These are phyloP conservation scores for Paramarasmius palmivorus DNA, from an alignment of 1,284 basidiomycete genomes.

Conservation along the genomic window DNA sequence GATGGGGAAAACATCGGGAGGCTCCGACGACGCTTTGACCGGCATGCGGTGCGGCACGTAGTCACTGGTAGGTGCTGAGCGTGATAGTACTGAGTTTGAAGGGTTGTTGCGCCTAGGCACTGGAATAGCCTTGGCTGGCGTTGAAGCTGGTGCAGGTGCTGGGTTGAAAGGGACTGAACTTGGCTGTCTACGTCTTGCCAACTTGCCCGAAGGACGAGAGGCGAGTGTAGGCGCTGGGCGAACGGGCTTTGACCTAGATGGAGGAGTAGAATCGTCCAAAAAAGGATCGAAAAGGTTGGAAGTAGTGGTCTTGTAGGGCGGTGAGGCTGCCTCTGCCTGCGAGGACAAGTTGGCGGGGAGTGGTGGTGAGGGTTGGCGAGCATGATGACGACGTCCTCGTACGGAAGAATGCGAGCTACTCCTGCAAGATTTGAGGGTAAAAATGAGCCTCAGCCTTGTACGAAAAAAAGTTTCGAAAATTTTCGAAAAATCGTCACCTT, in stretches of 20 bases:
- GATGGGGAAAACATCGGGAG: slow-evolving; percentile 49
- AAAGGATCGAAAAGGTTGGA: slow-evolving; percentile 61
- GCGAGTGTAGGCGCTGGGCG: slow-evolving; percentile 41
- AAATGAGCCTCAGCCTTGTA: not conserved
- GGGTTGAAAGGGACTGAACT: slow-evolving; percentile 18
- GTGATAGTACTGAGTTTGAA: slow-evolving; percentile 30
- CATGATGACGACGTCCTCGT: slow-evolving; percentile 47
- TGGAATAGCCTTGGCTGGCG: slow-evolving; percentile 42
- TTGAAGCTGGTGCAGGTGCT: slow-evolving; percentile 31
- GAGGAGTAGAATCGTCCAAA: slow-evolving; percentile 33
- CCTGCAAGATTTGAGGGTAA: slow-evolving; percentile 27
- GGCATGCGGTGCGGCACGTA: slow-evolving; percentile 29
- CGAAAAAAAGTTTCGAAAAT: not conserved
- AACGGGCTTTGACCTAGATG: slow-evolving; percentile 26
- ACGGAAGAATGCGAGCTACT: slow-evolving; percentile 46
- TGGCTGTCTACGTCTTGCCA: slow-evolving; percentile 53
- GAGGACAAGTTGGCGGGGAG: slow-evolving; percentile 40
- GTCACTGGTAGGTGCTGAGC: slow-evolving; percentile 41
- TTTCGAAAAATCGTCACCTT: slow-evolving; percentile 22
- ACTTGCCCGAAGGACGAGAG: slow-evolving; percentile 50
- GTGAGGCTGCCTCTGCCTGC: slow-evolving; percentile 57
- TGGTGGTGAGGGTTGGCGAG: slow-evolving; percentile 62
- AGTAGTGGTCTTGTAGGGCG: slow-evolving; percentile 32
- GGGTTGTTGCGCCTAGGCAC: slow-evolving; percentile 32
- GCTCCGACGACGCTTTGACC: slow-evolving; percentile 5